Base-by-base conservation (phyloP, 2,329 filamentous ascomycete genomes). In the Alternaria gansuensis region DNA sequence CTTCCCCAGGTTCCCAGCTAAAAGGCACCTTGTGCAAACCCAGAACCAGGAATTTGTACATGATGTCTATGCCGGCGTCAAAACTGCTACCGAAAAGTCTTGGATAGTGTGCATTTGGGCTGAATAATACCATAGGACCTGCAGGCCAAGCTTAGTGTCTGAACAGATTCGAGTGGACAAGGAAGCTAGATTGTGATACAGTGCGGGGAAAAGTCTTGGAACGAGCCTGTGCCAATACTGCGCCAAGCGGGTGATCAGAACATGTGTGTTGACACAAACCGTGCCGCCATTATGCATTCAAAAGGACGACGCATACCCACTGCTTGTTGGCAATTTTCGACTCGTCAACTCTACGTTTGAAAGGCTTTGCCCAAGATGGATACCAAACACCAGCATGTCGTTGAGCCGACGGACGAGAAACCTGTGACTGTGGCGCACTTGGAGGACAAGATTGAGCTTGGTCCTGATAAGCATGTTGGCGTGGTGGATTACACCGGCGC, bases 401-500 rank as follows among this genome's bases (percentile, higher is more conserved):
- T 62, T 23, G 60, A 61, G 41, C 51, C 55, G 36, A 54, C 21
- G 7, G 64, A 65, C 43, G 66, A 70, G 54, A 70, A 69, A 37
- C 51, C 53, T 5, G 17, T 54, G 2, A 40, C 48, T 29, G 31
- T 58, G 44, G 43, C 60, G 34, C 57, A 55, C 28, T 59, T 57
- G 41, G 69, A 70, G 11, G 69, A 70, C 49, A 68, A 71, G 52
- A 46, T 53, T 4, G 64, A 65, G 39, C 46, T 65, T 41, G 57
- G 61, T 21, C 48, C 57, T 36, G 59, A 61, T 39, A 71, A 69
- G 61, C 59, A 57, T 54, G 54, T 54, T 31, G 54, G 41, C 2
- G 51, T 26, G 36, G 69, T 48, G 2, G 73, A 76, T 28, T 75
- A 72, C 29, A 68, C 74, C 1, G 73, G 74, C 6, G 72, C 71